Conservation (phyloP, 1,284 basidiomycete species). For the Cystobasidiaceae sp. region DNA sequence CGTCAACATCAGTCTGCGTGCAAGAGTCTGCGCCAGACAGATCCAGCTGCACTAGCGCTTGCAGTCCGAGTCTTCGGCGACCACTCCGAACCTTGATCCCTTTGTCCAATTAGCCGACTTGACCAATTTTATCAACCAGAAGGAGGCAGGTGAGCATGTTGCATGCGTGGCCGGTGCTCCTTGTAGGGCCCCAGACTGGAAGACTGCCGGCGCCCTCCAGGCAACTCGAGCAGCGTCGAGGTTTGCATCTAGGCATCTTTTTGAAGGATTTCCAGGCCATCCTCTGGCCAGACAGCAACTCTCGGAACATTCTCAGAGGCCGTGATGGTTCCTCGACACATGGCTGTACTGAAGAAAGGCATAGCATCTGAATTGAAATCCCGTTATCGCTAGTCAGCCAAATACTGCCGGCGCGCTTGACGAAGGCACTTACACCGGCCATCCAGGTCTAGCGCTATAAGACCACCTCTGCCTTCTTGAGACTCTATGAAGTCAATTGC, state of each 20-base stretch:
- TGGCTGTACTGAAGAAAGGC: slow-evolving; percentile 62
- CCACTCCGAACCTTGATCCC: too few species aligned
- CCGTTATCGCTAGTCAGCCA: neutral
- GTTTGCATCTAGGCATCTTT: neutral
- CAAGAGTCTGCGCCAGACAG: too few species aligned
- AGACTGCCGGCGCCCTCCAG: too few species aligned
- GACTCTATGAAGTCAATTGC: slow-evolving; percentile 57
- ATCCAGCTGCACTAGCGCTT: too few species aligned
- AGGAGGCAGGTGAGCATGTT: too few species aligned
- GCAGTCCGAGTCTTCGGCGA: too few species aligned
- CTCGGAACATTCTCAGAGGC: slow-evolving; percentile 58
- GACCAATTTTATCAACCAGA: too few species aligned
- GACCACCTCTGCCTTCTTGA: slow-evolving; percentile 61
- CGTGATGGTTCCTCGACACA: slow-evolving; percentile 64
- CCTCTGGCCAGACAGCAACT: slow-evolving; percentile 71
- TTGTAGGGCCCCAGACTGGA: too few species aligned
- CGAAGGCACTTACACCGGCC: slow-evolving; percentile 55
- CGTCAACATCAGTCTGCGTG: too few species aligned
- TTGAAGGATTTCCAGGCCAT: slow-evolving; percentile 45
- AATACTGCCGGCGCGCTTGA: neutral
- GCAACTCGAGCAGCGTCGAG: too few species aligned
- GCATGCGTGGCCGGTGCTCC: too few species aligned
- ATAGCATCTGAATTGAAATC: slow-evolving; percentile 1
- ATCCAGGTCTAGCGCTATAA: slow-evolving; percentile 62
- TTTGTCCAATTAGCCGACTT: too few species aligned